Evolutionary conservation across 139 green algal species (phyloP).

Genomic region (Astrephomene gubernaculifera): DNA sequence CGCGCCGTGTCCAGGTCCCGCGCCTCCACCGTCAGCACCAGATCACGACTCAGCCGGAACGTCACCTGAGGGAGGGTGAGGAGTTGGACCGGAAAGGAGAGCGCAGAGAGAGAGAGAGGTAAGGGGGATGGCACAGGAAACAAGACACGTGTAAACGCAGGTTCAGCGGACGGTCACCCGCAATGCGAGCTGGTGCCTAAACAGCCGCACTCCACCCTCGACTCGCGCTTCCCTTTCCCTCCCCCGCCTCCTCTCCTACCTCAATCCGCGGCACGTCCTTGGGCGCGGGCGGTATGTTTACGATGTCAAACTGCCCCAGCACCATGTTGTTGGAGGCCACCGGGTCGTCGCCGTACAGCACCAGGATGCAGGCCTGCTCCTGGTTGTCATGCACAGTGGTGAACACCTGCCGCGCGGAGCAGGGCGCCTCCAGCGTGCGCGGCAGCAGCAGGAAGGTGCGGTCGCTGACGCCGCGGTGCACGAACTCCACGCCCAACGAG

Average conservation of each 20-base stretch:
- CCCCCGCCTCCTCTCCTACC: conserved; percentile 20
- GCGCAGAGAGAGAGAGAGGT: not conserved
- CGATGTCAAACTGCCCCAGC: conserved; percentile 73
- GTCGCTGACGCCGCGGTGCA: conserved; percentile 43
- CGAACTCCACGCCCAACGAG: conserved; percentile 65
- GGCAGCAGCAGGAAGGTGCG: conserved; percentile 62
- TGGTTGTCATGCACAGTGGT: conserved; percentile 73
- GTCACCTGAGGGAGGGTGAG: conserved; percentile 39
- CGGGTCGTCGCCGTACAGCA: conserved; percentile 65
- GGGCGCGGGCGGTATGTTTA: conserved; percentile 69
- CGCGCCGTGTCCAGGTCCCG: conserved; percentile 61
- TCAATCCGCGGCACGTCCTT: conserved; percentile 68
- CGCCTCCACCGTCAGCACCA: conserved; percentile 58
- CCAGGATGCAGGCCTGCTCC: conserved; percentile 63
- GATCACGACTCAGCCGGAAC: conserved; percentile 50
- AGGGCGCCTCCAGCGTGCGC: conserved; percentile 43
- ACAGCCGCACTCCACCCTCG: not conserved
- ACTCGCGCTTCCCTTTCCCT: not conserved
- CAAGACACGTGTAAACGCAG: too few species aligned
- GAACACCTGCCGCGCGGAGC: conserved; percentile 58
- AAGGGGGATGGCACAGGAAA: too few species aligned
- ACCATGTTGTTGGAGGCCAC: conserved; percentile 67
- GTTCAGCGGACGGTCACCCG: too few species aligned
- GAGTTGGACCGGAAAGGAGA: too few species aligned
- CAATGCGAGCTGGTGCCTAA: too few species aligned